Conservation (phyloP, 2,329 filamentous ascomycete genomes). For the Knoxdaviesia proteae region DNA sequence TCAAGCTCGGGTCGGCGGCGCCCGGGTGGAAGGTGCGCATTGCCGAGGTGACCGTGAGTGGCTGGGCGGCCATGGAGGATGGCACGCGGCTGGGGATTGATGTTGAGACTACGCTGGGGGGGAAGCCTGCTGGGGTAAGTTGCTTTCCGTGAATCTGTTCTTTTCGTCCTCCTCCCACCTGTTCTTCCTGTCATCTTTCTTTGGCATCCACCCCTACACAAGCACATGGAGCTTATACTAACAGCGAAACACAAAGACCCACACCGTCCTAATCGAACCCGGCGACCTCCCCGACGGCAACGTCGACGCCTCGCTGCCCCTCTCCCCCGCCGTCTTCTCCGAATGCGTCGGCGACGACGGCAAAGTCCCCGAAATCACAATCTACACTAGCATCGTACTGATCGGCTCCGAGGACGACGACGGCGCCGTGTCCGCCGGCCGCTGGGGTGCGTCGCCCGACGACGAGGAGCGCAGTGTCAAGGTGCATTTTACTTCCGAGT, state of each 20-base stretch:
- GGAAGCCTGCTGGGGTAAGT: neutral
- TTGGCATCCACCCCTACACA: neutral
- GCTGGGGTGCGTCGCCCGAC: neutral
- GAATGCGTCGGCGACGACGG: conserved; percentile 1
- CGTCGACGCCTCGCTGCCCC: neutral
- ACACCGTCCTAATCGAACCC: neutral
- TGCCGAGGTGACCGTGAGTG: neutral
- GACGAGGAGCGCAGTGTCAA: neutral
- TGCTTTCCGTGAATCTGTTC: neutral
- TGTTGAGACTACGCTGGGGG: neutral
- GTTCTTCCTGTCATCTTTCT: neutral
- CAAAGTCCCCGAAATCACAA: neutral
- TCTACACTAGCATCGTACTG: neutral
- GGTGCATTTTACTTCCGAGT: too few relatives aligned
- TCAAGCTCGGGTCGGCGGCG: neutral
- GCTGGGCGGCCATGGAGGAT: neutral
- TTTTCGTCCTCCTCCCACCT: neutral
- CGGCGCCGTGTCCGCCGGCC: neutral
- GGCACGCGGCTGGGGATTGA: neutral
- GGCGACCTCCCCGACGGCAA: neutral
- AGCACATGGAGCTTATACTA: neutral
- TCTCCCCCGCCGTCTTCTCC: neutral
- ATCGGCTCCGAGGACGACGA: neutral
- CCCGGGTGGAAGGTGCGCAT: conserved; percentile 1
- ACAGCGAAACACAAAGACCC: neutral